Percentiles rank a stretch among this genome's conserved stretches.
Conservation (phyloP, 768 basidiomycete genomes). For the Chalciporus piperatus region DNA sequence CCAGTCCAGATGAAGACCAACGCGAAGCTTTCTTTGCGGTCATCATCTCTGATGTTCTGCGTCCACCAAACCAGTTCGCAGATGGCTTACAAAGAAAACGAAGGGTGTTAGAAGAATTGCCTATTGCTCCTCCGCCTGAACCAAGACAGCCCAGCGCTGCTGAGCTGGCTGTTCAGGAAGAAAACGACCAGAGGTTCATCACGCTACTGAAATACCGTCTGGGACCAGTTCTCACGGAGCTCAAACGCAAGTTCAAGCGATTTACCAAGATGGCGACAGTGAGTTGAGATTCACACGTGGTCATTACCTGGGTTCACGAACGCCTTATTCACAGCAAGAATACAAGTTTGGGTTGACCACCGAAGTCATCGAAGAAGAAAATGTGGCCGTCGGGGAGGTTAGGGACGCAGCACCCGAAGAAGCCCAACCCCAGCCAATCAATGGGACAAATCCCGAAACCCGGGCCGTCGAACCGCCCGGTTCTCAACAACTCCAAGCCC, state of each 20-base stretch:
- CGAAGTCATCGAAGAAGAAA: conserved; percentile 5
- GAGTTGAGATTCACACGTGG: conserved; percentile 26
- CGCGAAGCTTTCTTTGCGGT: conserved; percentile 74
- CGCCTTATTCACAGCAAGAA: conserved; percentile 57
- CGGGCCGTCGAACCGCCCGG: conserved; percentile 19
- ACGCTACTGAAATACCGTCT: conserved; percentile 87
- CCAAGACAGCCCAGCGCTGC: conserved; percentile 78
- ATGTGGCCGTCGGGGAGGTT: neutral
- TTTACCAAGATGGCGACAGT: conserved; percentile 82
- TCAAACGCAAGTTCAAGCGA: conserved; percentile 90
- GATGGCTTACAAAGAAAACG: conserved; percentile 84
- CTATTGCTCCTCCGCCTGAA: conserved; percentile 86
- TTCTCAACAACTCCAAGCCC: conserved; percentile 37
- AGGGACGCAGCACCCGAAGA: conserved; percentile 31
- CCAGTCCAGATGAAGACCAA: conserved; percentile 49
- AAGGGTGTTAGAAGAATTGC: conserved; percentile 81
- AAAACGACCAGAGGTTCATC: conserved; percentile 74
- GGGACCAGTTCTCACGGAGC: conserved; percentile 82
- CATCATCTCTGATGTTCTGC: conserved; percentile 63
- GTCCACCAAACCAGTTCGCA: conserved; percentile 84
- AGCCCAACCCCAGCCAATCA: conserved; percentile 35
- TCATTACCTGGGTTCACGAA: conserved; percentile 7
- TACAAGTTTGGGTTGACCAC: conserved; percentile 51
- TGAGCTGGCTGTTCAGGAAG: conserved; percentile 79
- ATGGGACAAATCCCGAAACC: conserved; percentile 33